phyloP scores from a whole-genome alignment of 2,329 filamentous ascomycete genomes.

The Domatiomyces catenatus region DNA sequence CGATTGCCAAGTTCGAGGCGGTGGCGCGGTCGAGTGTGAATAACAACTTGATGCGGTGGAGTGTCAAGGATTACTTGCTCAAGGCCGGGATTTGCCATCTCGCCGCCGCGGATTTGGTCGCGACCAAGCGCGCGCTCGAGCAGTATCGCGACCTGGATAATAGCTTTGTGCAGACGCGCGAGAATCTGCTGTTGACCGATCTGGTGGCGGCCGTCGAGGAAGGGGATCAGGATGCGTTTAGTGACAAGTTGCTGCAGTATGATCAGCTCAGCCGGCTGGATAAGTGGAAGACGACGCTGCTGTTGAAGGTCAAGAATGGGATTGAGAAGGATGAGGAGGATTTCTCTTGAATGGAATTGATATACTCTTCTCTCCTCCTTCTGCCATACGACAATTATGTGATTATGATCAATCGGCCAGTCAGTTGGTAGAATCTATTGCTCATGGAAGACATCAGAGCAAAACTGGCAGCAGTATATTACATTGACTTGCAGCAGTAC shows the following conservation, averaged over 20 bases:
- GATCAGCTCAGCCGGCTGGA: conserved; percentile 88
- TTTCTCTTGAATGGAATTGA: conserved; percentile 38
- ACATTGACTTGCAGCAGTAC: no score
- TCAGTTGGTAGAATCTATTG: no score
- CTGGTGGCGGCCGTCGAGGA: conserved; percentile 59
- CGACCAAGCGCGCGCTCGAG: conserved; percentile 62
- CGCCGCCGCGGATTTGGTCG: conserved; percentile 59
- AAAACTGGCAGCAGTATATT: no score
- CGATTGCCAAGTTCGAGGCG: conserved; percentile 68
- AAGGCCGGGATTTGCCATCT: conserved; percentile 89
- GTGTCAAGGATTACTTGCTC: conserved; percentile 87
- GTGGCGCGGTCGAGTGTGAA: conserved; percentile 63
- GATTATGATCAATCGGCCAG: not conserved
- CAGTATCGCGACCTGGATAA: conserved; percentile 68
- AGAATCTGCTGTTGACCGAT: conserved; percentile 67
- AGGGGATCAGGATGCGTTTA: conserved; percentile 67
- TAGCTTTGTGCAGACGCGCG: conserved; percentile 59
- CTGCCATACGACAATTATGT: not conserved
- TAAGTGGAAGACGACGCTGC: conserved; percentile 86
- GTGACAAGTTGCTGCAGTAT: conserved; percentile 74
- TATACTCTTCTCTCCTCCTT: not conserved
- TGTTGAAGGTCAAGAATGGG: conserved; percentile 66
- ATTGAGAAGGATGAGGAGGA: conserved; percentile 60
- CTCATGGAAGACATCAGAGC: no score
- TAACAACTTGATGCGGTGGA: conserved; percentile 88